Evolutionary conservation across 495 filamentous ascomycete species (phyloP), one percentile per base, ranked within the genome.

Genomic region (Trichoderma erinaceum): DNA sequence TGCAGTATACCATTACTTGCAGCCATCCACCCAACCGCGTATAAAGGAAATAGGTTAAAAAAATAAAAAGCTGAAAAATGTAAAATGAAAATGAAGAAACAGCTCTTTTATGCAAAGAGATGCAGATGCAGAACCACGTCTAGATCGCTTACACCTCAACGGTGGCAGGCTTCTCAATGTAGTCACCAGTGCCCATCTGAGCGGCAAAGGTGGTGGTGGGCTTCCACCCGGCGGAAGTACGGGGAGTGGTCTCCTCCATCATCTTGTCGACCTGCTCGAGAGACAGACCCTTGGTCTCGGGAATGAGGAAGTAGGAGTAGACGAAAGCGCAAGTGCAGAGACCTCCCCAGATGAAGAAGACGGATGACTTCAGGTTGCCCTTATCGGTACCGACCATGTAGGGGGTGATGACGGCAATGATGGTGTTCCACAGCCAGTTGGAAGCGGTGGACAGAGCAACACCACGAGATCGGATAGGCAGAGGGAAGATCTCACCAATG

Each of bases 211-310:
- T 91, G 64, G 78, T 78, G 71, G 85, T 52, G 32, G 66, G 66
- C 32, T 32, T 38, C 66, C 66, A 68, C 35, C 63, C 85, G 75
- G 81, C 74, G 66, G 89, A 91, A 18, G 84, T 89, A 29, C 87
- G 77, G n/a, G 91, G 88, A 1, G 83, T 89, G 6, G 86, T 85
- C 80, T 93, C 91, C 76, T 92, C 91, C 82, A 96, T 85, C 92
- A 94, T 93, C 79, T 87, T 85, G 80, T 95, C 92, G 73, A 96
- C 89, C 76, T 96, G 91, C 81, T 96, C 92, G 63, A 95, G 89
- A 21, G 90, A 88, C 23, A 96, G 83, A 69, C 91, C 91, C 86
- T 93, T 94, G 76, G 91, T 93, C 84, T 93, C 91, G 65, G 89
- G 89, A 58, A 95, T 84, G 52, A 93, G 82, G 85, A 91, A 89